Evolutionary conservation across 2,329 filamentous ascomycete species (phyloP), one percentile per base, ranked within the genome.

Genomic region (Trichoderma atrobrunneum): DNA sequence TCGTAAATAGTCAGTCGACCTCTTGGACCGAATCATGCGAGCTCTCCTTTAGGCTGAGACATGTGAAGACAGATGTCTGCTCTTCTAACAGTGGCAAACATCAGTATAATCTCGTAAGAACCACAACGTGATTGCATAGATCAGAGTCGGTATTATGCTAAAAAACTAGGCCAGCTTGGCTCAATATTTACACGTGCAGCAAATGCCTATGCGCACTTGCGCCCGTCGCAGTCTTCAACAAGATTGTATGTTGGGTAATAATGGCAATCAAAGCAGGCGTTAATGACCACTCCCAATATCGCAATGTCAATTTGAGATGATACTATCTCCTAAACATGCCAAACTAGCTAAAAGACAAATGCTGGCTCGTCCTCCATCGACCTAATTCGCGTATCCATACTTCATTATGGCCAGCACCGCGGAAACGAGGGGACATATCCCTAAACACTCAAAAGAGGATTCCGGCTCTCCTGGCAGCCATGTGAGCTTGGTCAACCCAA

Each of bases 131-230:
- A 51, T 11, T 21, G 10, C 43, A 21, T 51, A 21, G 43, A 21
- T 21, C n/a, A 51, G 21, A 54, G 11, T 14, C 6, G 48, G 4
- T 24, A 7, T 54, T 54, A 21, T 54, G 48, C 5, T 14, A 24
- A 12, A 0, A 2, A 54, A 8, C n/a, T n/a, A 7, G 43, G n/a
- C n/a, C 21, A 0, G 11, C 3, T 24, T 12, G n/a, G 6, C 2
- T 24, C 21, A 12, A 54, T 21, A 54, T 12, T 14, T 54, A 21
- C 21, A 7, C 8, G 11, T 24, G 5, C n/a, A 24, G 1, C n/a
- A 24, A 12, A 54, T 6, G 7, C 18, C 21, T 21, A 21, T 54
- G 11, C 2, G 21, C 21, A 7, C 11, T 54, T 54, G n/a, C 11
- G 21, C 11, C 48, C 21, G 3, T 21, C 5, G 10, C 5, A 54